Evolutionary conservation across 1,139 yeast genomes (phyloP).

Genomic region (Pichia cactophila): DNA sequence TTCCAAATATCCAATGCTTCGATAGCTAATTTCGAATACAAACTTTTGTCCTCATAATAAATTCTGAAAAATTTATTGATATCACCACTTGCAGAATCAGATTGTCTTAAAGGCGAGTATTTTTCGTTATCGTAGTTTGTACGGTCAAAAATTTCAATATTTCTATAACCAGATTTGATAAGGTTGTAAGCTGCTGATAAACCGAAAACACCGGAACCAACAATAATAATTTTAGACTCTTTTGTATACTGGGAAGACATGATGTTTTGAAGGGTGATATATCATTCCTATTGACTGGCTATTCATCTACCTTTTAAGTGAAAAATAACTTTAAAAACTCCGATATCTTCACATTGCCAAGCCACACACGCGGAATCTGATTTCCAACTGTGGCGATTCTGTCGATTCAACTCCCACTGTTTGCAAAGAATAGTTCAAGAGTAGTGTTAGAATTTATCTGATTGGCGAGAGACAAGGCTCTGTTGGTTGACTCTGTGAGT

Average conservation of each 20-base stretch:
- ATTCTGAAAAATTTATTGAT: slow-evolving; percentile 27
- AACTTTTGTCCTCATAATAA: slow-evolving; percentile 2
- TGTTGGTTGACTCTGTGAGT: too few species aligned
- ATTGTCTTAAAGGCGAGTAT: slow-evolving; percentile 29
- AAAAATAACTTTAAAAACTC: too few species aligned
- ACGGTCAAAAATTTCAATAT: slow-evolving; percentile 32
- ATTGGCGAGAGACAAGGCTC: too few species aligned
- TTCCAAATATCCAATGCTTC: slow-evolving; percentile 5
- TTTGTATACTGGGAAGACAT: slow-evolving; percentile 6
- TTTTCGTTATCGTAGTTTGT: slow-evolving; percentile 25
- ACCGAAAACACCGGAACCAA: slow-evolving; percentile 44
- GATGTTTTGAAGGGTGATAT: too few species aligned
- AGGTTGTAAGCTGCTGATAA: slow-evolving; percentile 37
- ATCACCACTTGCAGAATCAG: slow-evolving; percentile 37
- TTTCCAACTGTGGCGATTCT: too few species aligned
- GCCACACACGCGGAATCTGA: too few species aligned
- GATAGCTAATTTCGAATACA: slow-evolving; percentile 1
- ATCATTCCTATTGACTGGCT: too few species aligned
- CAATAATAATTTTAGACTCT: slow-evolving; percentile 29
- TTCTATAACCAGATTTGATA: slow-evolving; percentile 22
- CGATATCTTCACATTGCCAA: too few species aligned
- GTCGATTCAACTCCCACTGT: too few species aligned
- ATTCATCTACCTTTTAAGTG: too few species aligned
- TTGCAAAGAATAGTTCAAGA: too few species aligned
- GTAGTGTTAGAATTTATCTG: too few species aligned